Percentiles rank a stretch among this genome's conserved stretches.
These are phyloP conservation scores for Amauroascus verrucosus DNA, from an alignment of 2,329 filamentous ascomycete species.

Conservation along the genomic window DNA sequence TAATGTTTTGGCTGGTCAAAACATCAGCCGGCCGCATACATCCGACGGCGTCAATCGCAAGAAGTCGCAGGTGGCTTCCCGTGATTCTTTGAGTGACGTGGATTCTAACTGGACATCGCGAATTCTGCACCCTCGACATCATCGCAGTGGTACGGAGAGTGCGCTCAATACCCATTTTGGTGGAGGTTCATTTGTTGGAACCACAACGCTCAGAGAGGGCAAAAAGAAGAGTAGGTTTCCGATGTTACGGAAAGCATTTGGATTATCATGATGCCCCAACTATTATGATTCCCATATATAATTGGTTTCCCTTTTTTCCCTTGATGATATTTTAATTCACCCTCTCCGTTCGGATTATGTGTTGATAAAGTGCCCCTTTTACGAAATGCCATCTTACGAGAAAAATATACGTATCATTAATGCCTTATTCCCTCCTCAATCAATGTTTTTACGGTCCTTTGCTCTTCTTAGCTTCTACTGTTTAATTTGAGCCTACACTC, in stretches of 20 bases:
- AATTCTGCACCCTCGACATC: slow-evolving; percentile 9
- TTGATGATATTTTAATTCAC: background rate
- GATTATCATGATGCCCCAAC: slow-evolving; percentile 5
- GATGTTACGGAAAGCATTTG: slow-evolving; percentile 14
- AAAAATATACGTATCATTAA: background rate
- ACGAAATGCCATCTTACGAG: background rate
- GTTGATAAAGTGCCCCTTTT: slow-evolving; percentile 2
- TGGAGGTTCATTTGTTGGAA: slow-evolving; percentile 3
- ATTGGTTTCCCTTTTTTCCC: background rate
- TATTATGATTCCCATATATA: background rate
- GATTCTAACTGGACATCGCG: slow-evolving; percentile 14
- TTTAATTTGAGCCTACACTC: background rate
- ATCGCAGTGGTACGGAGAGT: slow-evolving; percentile 7
- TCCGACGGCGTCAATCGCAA: slow-evolving; percentile 15
- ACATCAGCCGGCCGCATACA: slow-evolving; percentile 11
- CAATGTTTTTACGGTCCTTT: background rate
- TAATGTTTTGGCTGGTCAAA: background rate
- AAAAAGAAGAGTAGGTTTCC: slow-evolving; percentile 17
- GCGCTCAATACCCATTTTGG: background rate
- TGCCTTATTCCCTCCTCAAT: background rate
- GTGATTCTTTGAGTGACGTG: background rate
- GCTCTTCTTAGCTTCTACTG: background rate
- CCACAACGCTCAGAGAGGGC: background rate
- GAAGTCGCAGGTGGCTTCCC: background rate
- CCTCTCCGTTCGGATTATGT: background rate